Evolutionary conservation across 2,329 filamentous ascomycete species (phyloP).

Genomic region (Trichoderma sp.): DNA sequence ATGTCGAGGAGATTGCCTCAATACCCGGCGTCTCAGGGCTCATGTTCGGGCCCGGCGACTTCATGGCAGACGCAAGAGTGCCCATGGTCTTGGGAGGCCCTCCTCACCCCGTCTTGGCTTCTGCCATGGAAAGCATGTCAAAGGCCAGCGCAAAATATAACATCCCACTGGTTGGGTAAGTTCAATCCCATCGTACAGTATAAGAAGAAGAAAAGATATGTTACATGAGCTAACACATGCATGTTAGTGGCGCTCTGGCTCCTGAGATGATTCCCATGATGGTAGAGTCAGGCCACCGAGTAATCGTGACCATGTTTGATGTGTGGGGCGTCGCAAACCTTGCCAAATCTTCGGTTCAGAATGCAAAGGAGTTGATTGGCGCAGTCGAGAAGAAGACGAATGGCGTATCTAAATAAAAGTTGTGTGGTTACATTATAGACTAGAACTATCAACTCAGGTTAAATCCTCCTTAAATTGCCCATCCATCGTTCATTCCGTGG

Average conservation of each 20-base stretch:
- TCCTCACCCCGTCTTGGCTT: constrained; percentile 1
- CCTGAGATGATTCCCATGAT: constrained; percentile 7
- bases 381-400: neutral
- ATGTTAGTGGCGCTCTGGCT: neutral
- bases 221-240: neutral
- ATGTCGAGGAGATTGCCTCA: constrained; percentile 16
- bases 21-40: constrained; percentile 14
- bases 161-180: constrained; percentile 6
- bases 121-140: constrained; percentile 12
- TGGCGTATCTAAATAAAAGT: neutral
- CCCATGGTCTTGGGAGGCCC: neutral
- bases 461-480: neutral
- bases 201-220: too few relatives aligned
- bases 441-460: neutral
- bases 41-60: constrained; percentile 21
- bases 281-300: constrained; percentile 11
- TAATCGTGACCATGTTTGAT: constrained; percentile 8
- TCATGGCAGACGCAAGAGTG: constrained; percentile 7
- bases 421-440: neutral
- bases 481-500: neutral
- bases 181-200: neutral
- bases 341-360: neutral
- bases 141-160: constrained; percentile 4
- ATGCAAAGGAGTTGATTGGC: neutral
- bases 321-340: constrained; percentile 10